Evolutionary conservation across 345 rosid genomes (phyloP).

Genomic region (Brassica juncea): DNA sequence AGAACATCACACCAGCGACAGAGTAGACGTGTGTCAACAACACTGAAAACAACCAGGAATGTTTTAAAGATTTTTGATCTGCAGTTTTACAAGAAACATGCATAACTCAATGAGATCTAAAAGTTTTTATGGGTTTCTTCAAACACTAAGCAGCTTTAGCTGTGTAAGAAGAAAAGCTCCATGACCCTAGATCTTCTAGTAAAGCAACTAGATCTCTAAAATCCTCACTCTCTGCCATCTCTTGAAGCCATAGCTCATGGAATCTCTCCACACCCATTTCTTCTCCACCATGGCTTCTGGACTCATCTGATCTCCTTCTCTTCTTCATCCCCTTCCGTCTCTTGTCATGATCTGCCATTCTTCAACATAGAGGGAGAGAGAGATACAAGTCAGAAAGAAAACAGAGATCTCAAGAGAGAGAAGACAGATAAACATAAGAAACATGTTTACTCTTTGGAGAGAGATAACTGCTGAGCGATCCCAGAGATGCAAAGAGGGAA

Average conservation of each 20-base stretch:
- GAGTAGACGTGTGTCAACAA: constrained; percentile 14
- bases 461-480: constrained; percentile 40
- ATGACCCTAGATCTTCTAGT: constrained; percentile 43
- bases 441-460: constrained; percentile 48
- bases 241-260: constrained; percentile 21
- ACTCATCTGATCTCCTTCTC: constrained; percentile 40
- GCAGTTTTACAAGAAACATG: constrained; percentile 16
- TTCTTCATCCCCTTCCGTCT: constrained; percentile 53
- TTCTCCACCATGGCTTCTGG: constrained; percentile 26
- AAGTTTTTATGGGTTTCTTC: background rate
- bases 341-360: constrained; percentile 61
- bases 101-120: background rate
- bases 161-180: constrained; percentile 33
- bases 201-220: constrained; percentile 44
- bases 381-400: constrained; percentile 1
- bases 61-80: constrained; percentile 11
- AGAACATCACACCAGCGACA: constrained; percentile 28
- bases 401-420: background rate
- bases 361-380: constrained; percentile 11
- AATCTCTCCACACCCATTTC: constrained; percentile 35
- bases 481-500: constrained; percentile 53
- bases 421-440: background rate
- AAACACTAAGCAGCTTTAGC: constrained; percentile 52
- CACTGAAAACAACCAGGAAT: constrained; percentile 4
- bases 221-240: constrained; percentile 28